Conservation (phyloP, 192 early-diverging fungal genomes). For the Phlyctochytrium planicorne region DNA sequence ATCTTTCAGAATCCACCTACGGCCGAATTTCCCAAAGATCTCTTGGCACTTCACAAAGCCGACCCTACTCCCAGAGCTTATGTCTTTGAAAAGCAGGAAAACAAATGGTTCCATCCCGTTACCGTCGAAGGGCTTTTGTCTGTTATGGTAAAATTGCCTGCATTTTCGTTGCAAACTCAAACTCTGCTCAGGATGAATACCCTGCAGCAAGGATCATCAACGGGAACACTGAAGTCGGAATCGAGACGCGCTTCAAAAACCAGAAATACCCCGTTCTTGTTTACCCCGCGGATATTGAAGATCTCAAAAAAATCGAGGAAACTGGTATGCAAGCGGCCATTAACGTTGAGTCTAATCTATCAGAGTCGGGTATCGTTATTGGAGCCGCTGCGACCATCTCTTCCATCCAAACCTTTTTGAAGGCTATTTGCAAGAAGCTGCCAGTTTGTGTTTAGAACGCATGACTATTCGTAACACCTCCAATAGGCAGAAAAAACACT, state of each 20-base stretch:
- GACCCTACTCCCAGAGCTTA: constrained; percentile 34
- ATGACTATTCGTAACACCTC: not conserved
- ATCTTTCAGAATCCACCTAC: no score
- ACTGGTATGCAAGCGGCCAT: no score
- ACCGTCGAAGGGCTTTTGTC: constrained; percentile 25
- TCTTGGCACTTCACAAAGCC: constrained; percentile 11
- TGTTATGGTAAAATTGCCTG: constrained; percentile 29
- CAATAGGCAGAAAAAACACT: constrained; percentile 47
- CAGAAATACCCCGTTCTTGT: constrained; percentile 62
- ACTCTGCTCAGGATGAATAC: constrained; percentile 41
- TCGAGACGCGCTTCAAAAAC: constrained; percentile 77
- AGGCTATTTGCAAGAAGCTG: constrained; percentile 6
- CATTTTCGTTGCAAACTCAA: not conserved
- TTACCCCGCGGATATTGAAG: constrained; percentile 65
- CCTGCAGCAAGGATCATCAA: constrained; percentile 75
- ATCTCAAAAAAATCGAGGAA: constrained; percentile 56
- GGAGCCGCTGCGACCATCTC: constrained; percentile 72
- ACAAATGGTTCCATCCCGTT: constrained; percentile 54
- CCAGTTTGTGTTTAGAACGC: no score
- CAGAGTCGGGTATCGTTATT: constrained; percentile 27
- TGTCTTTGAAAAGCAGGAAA: constrained; percentile 49
- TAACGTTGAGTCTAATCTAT: constrained; percentile 4
- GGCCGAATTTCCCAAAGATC: constrained; percentile 34
- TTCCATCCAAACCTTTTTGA: constrained; percentile 49
- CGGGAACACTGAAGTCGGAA: constrained; percentile 82